These are phyloP conservation scores for Botrytis byssoidea DNA, from an alignment of 2,329 filamentous ascomycete genomes.

Conservation along the genomic window DNA sequence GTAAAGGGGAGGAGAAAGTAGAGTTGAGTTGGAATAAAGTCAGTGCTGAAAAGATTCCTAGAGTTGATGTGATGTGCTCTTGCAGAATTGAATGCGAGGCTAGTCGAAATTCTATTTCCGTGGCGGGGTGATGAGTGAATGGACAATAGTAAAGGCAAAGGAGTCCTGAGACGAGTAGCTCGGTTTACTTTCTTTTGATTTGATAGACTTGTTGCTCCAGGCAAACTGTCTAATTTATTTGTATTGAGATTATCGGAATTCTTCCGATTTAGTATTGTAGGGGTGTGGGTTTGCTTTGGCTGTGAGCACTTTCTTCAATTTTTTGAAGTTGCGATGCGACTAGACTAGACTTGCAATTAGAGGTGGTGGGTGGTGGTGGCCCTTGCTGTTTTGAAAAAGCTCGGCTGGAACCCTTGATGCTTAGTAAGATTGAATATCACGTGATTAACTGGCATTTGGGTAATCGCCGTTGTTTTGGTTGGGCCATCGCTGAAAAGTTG, in stretches of 20 bases:
- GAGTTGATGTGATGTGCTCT: constrained; percentile 18
- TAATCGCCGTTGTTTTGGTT: neutral
- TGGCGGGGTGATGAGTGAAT: constrained; percentile 17
- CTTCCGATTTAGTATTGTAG: neutral
- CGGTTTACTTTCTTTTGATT: neutral
- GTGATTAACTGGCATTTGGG: neutral
- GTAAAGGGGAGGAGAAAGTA: neutral
- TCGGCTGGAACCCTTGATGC: constrained; percentile 10
- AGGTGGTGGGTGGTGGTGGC: constrained; percentile 5
- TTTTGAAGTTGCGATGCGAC: constrained; percentile 8
- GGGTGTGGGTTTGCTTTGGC: neutral
- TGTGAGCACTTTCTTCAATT: constrained; percentile 15
- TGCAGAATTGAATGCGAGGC: constrained; percentile 15
- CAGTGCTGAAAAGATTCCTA: constrained; percentile 3
- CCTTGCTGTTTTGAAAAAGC: constrained; percentile 10
- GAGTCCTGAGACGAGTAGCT: neutral
- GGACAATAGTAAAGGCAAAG: constrained; percentile 1
- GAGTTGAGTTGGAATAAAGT: neutral
- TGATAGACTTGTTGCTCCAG: constrained; percentile 17
- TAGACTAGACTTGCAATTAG: constrained; percentile 3
- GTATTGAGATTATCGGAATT: neutral
- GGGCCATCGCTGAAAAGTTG: neutral
- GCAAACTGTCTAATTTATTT: constrained; percentile 5
- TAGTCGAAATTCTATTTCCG: constrained; percentile 20
- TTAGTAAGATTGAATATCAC: neutral